Percentiles rank a stretch among this genome's conserved stretches.
phyloP scores from a whole-genome alignment of 2,329 filamentous ascomycete species.

The Pseudocercospora musae region DNA sequence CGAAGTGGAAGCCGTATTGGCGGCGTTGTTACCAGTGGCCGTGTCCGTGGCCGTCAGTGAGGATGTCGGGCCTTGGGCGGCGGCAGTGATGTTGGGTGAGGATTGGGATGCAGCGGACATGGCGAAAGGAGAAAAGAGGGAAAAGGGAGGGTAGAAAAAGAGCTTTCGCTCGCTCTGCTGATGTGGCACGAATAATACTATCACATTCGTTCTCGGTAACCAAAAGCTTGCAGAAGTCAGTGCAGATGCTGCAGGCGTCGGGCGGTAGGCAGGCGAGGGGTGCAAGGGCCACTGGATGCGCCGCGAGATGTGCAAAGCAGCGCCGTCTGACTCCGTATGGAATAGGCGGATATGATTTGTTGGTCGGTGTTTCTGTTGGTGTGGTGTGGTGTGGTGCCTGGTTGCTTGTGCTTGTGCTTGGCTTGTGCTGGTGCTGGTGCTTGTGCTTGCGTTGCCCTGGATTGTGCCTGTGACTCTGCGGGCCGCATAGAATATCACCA shows the following conservation, averaged over 20 bases:
- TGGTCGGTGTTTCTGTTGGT: too few species aligned
- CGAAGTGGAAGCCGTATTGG: constrained; percentile 25
- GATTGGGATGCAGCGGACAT: constrained; percentile 15
- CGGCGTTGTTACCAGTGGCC: constrained; percentile 14
- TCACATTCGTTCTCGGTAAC: constrained; percentile 7
- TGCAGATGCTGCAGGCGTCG: neutral
- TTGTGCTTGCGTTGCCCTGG: neutral
- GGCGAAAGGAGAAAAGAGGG: constrained; percentile 10
- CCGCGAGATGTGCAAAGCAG: neutral
- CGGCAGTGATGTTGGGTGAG: constrained; percentile 10
- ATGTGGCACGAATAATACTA: constrained; percentile 2
- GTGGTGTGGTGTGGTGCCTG: too few species aligned
- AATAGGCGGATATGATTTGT: neutral
- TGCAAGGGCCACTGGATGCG: neutral
- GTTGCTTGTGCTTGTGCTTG: too few species aligned
- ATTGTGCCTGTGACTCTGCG: neutral
- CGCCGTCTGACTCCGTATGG: neutral
- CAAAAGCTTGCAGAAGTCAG: neutral
- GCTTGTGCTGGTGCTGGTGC: too few species aligned
- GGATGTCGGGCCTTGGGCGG: constrained; percentile 8
- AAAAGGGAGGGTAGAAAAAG: constrained; percentile 3
- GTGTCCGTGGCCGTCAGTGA: constrained; percentile 1
- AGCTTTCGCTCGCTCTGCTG: neutral
- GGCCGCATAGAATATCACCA: neutral
- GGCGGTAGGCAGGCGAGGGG: neutral